Conservation (phyloP, 2,329 filamentous ascomycete genomes). For the Fusarium napiforme region DNA sequence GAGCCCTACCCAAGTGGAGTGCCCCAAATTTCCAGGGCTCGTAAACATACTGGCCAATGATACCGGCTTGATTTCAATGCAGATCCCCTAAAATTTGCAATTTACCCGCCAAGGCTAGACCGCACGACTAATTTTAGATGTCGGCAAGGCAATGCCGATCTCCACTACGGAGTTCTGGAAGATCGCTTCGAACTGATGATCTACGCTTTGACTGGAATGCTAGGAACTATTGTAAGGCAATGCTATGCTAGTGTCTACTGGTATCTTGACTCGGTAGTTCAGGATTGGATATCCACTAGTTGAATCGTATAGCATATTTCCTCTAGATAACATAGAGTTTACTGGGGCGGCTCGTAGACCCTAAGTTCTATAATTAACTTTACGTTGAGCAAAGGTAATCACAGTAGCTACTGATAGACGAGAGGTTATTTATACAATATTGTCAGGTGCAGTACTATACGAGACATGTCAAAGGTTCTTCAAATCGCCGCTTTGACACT, state of each 20-base stretch:
- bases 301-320: neutral
- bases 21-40: neutral
- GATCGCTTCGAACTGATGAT: neutral
- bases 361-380: neutral
- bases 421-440: neutral
- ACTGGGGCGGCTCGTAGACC: neutral
- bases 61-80: neutral
- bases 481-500: neutral
- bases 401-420: neutral
- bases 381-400: fast-evolving
- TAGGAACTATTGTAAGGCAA: neutral
- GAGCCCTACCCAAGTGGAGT: neutral
- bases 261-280: neutral
- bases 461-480: neutral
- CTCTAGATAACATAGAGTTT: neutral
- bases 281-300: too few species aligned
- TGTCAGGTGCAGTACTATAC: too few species aligned
- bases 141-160: slow-evolving; percentile 1
- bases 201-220: neutral
- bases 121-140: slow-evolving; percentile 12
- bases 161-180: neutral
- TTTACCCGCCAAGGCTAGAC: neutral
- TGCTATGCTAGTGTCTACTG: neutral
- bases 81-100: slow-evolving; percentile 1
- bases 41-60: neutral